Evolutionary conservation across 2,329 filamentous ascomycete species (phyloP), one percentile per base, ranked within the genome.

Genomic region (Thielaviopsis punctulata): DNA sequence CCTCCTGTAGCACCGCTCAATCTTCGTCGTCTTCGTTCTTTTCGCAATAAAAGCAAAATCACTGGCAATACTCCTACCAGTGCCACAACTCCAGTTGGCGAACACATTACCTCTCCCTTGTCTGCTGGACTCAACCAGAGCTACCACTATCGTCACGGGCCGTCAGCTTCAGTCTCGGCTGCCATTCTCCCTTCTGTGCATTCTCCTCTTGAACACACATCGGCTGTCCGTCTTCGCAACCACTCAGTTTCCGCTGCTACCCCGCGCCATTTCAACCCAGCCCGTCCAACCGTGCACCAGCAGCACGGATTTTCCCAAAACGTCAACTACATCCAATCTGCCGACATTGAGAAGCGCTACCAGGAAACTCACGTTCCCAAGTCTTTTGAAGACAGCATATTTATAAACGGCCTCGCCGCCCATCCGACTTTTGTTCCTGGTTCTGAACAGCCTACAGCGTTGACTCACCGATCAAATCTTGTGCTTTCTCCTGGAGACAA

Each of bases 361-460:
- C n/a, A 19, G 7, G 36, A 41, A 41, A 41, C 36, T 2, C 36
- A 19, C 36, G 36, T 18, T 10, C 36, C 36, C 3, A 41, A 41
- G 8, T 19, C 27, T 21, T 18, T 19, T 19, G 46, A 43, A 10
- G 50, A 33, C 36, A 25, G 50, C 15, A 19, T 49, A 6, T 55
- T 52, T 12, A 50, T 55, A 12, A 51, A 55, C 48, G 51, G 54
- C 27, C 36, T 53, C 5, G 36, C 54, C 27, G 51, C 51, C 1
- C 51, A 55, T 45, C 53, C 50, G 7, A 24, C 47, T 18, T n/a
- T 27, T 18, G 27, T 27, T 12, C 48, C 51, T 30, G 30, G 13
- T 36, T 36, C n/a, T 41, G 36, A 41, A 8, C 15, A 19, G 36
- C 36, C 36, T 1, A 3, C 36, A n/a, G 36, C 19, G n/a, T 19